These are phyloP conservation scores for Rhodocollybia butyracea DNA, from an alignment of 768 basidiomycete species.

Conservation along the genomic window DNA sequence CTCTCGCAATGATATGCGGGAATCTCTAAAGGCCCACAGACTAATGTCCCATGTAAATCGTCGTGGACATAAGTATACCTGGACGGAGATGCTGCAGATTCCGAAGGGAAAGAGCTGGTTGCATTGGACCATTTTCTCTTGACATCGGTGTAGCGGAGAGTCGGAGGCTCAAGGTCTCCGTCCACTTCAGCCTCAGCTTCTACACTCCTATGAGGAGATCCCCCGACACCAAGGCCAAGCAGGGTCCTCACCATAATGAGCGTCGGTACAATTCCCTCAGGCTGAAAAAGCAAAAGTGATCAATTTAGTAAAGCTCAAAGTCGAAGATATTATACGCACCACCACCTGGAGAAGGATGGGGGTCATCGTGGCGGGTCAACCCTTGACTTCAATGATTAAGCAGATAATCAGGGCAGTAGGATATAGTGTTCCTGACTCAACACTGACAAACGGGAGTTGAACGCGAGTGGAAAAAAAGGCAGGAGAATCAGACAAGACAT, in stretches of 20 bases:
- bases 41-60: no score
- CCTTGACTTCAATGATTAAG: conserved; percentile 1
- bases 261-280: background rate
- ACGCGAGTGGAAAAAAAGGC: background rate
- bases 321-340: background rate
- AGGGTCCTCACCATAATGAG: background rate
- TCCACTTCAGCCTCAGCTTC: background rate
- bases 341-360: background rate
- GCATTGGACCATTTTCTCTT: background rate
- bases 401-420: conserved; percentile 4
- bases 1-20: background rate
- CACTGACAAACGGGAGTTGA: background rate
- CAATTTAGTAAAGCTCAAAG: background rate
- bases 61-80: no score
- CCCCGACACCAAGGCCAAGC: background rate
- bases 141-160: background rate
- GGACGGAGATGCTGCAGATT: no score
- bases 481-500: background rate
- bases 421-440: conserved; percentile 4
- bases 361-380: background rate
- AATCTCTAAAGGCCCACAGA: no score
- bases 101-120: no score
- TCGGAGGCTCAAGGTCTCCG: background rate
- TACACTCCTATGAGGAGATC: background rate
- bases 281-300: background rate